A percentile compares a stretch with the other conserved stretches of the same genome.
These are phyloP conservation scores for Marvania coccoides DNA, from an alignment of 139 green algal species.

Conservation along the genomic window DNA sequence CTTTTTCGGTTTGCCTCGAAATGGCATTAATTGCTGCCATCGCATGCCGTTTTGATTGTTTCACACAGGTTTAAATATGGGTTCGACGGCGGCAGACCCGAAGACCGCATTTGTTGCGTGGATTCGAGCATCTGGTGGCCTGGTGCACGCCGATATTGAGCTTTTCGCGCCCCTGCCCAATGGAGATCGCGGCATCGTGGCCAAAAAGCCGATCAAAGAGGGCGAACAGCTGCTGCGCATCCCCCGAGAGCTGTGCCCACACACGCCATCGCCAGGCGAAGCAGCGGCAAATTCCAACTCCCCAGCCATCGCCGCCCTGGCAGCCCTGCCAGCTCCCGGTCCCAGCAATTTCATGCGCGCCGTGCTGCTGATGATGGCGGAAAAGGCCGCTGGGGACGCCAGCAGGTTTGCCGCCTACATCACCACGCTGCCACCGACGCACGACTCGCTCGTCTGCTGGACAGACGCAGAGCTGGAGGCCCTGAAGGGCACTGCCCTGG, in stretches of 20 bases:
- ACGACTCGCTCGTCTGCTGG: neutral
- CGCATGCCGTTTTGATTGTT: too few relatives aligned
- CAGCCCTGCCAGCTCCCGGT: slow-evolving; percentile 2
- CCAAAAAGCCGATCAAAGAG: slow-evolving; percentile 24
- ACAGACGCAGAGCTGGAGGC: neutral
- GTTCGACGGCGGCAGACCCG: too few relatives aligned
- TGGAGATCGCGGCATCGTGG: slow-evolving; percentile 27
- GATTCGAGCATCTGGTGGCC: slow-evolving; percentile 10
- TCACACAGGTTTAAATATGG: too few relatives aligned
- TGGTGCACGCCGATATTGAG: slow-evolving; percentile 21
- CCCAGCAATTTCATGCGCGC: slow-evolving; percentile 37
- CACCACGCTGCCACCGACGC: neutral
- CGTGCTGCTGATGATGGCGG: slow-evolving; percentile 37
- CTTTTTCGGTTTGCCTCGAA: too few relatives aligned
- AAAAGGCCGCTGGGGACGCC: slow-evolving; percentile 9
- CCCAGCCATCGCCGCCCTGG: neutral
- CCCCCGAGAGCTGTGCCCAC: slow-evolving; percentile 10
- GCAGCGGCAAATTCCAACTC: too few relatives aligned
- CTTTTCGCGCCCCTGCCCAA: slow-evolving; percentile 17
- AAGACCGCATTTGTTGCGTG: neutral
- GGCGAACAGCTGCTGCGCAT: slow-evolving; percentile 47
- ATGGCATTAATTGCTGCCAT: too few relatives aligned
- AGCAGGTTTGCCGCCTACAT: neutral
- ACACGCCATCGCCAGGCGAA: slow-evolving; percentile 14
- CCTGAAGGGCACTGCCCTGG: neutral